A percentile compares a stretch with the other conserved stretches of the same genome.
phyloP scores from a whole-genome alignment of 371 early-diverging fungal genomes.

The Mucor irregularis region DNA sequence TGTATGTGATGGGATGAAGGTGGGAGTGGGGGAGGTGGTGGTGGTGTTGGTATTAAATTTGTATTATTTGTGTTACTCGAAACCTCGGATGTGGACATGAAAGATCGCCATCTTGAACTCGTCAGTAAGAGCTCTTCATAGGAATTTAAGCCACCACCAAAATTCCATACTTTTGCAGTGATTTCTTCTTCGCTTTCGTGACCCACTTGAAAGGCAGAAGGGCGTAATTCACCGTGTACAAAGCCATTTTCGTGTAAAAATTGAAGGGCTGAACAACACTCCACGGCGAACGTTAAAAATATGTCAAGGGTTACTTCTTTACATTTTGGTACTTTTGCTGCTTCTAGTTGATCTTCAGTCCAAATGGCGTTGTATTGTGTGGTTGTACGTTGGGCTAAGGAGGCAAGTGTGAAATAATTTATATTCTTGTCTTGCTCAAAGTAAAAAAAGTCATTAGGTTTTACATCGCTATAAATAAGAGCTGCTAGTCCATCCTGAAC shows the following conservation, averaged over 20 bases:
- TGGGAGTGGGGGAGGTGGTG: slow-evolving; percentile 3
- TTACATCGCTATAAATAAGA: slow-evolving; percentile 29
- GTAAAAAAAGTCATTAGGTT: slow-evolving; percentile 24
- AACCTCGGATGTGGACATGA: slow-evolving; percentile 6
- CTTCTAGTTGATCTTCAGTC: background rate
- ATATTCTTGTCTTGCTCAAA: slow-evolving; percentile 2
- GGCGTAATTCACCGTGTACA: slow-evolving; percentile 44
- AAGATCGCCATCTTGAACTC: slow-evolving; percentile 34
- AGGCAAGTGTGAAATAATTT: slow-evolving; percentile 9
- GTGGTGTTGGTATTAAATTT: background rate
- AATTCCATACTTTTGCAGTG: slow-evolving; percentile 39
- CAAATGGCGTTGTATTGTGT: background rate
- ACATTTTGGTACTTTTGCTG: background rate
- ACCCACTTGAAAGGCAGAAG: slow-evolving; percentile 27
- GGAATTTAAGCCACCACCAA: slow-evolving; percentile 37
- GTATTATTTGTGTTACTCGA: background rate
- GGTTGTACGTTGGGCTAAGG: background rate
- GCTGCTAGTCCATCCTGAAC: slow-evolving; percentile 40
- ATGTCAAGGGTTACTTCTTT: slow-evolving; percentile 14
- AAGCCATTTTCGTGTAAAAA: slow-evolving; percentile 43
- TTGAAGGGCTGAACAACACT: slow-evolving; percentile 41
- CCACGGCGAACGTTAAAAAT: slow-evolving; percentile 39
- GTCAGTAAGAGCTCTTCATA: slow-evolving; percentile 45
- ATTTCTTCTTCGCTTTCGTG: slow-evolving; percentile 2
- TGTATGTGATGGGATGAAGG: background rate